Percentiles rank a stretch among this genome's conserved stretches.
Conservation (phyloP, 129 eudicot genomes). For the Scalesia atractyloides region DNA sequence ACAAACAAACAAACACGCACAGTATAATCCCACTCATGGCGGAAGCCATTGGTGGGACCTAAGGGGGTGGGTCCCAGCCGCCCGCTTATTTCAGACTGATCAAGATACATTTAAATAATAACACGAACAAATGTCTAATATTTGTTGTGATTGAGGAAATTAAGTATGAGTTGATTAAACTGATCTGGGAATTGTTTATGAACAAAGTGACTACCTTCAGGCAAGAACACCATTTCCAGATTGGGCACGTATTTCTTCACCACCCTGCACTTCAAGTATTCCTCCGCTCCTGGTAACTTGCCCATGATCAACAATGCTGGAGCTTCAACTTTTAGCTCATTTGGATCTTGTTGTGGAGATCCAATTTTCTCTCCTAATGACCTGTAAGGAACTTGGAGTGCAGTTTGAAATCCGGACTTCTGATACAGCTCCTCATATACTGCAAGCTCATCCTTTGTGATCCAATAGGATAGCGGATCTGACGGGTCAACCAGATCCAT, state of each 20-base stretch:
- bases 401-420: conserved; percentile 53
- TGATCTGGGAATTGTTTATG: neutral
- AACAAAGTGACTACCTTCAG: no score
- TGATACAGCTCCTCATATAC: conserved; percentile 39
- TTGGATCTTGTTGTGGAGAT: conserved; percentile 13
- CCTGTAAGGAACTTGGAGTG: conserved; percentile 54
- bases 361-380: neutral
- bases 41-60: no score
- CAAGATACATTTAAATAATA: neutral
- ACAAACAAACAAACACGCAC: no score
- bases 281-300: conserved; percentile 33
- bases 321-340: conserved; percentile 21
- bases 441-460: conserved; percentile 48
- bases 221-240: no score
- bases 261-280: conserved; percentile 1
- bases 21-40: no score
- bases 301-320: conserved; percentile 32
- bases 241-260: no score
- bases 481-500: neutral
- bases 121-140: neutral
- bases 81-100: neutral
- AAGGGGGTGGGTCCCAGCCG: no score
- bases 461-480: conserved; percentile 55
- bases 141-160: conserved; percentile 16
- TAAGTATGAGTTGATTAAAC: conserved; percentile 26